phyloP scores from a whole-genome alignment of 306 rosid genomes.

The Senna siamea region DNA sequence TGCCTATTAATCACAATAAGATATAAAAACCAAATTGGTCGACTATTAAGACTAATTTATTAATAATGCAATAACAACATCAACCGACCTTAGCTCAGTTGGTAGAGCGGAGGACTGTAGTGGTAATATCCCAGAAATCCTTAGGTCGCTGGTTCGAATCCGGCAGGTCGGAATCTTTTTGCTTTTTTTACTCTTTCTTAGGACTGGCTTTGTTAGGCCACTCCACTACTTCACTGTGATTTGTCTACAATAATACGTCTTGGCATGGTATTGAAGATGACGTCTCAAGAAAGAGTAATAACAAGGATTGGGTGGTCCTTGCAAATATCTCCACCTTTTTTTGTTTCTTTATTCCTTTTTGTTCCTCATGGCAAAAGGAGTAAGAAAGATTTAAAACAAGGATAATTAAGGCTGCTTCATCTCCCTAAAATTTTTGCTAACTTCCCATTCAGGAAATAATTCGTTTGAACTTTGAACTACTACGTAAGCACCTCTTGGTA shows the following conservation, averaged over 20 bases:
- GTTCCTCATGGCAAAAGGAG: not conserved
- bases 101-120: constrained; percentile 49
- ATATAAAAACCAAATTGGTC: too few relatives aligned
- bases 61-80: too few relatives aligned
- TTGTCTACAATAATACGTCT: not conserved
- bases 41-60: too few relatives aligned
- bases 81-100: constrained; percentile 46
- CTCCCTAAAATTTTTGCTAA: not conserved
- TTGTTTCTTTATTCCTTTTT: not conserved
- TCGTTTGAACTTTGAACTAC: too few relatives aligned
- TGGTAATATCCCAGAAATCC: constrained; percentile 5
- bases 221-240: not conserved
- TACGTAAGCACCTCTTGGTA: not conserved
- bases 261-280: constrained; percentile 13
- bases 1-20: too few relatives aligned
- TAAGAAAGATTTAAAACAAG: not conserved
- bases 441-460: not conserved
- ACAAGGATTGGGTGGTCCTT: constrained; percentile 25
- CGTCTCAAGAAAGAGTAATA: not conserved
- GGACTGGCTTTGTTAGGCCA: not conserved
- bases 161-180: constrained; percentile 37
- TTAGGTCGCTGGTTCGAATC: constrained; percentile 47
- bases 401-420: not conserved
- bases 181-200: accelerated
- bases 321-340: not conserved